Percentiles rank a stretch among this genome's conserved stretches.
These are phyloP conservation scores for Wickerhamomyces alni DNA, from an alignment of 805 yeast genomes.

Conservation along the genomic window DNA sequence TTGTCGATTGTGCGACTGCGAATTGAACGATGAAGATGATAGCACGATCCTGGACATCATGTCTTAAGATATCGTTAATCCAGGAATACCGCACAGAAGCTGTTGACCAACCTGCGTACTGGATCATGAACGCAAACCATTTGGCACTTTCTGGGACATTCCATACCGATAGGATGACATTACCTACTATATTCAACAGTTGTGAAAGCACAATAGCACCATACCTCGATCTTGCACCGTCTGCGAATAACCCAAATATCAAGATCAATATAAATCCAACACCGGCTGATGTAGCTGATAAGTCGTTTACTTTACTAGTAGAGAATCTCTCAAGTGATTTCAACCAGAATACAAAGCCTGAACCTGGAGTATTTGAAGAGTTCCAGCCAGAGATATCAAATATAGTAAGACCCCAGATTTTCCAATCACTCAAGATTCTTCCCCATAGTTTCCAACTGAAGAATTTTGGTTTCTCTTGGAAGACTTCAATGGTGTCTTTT, in stretches of 20 bases:
- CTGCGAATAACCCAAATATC: conserved; percentile 22
- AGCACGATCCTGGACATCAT: conserved; percentile 47
- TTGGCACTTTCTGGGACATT: conserved; percentile 41
- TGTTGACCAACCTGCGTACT: conserved; percentile 8
- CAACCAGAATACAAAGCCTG: conserved; percentile 43
- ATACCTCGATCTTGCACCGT: conserved; percentile 35
- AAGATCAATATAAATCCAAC: background rate
- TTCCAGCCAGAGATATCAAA: conserved; percentile 49
- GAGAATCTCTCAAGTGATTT: conserved; percentile 33
- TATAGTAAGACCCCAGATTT: conserved; percentile 43
- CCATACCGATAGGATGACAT: conserved; percentile 43
- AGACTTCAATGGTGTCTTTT: conserved; percentile 27
- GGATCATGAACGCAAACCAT: conserved; percentile 38
- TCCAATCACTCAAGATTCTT: conserved; percentile 46
- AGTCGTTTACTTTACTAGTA: conserved; percentile 32
- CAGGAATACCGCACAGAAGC: conserved; percentile 35
- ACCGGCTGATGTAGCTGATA: conserved; percentile 33
- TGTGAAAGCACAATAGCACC: conserved; percentile 37
- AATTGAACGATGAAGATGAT: conserved; percentile 45
- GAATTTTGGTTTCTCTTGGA: conserved; percentile 24
- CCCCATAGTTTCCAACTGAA: conserved; percentile 46
- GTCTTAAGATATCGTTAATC: conserved; percentile 52
- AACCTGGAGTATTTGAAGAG: conserved; percentile 45
- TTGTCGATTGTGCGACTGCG: conserved; percentile 43
- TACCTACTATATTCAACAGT: conserved; percentile 39